Conservation (phyloP, 805 yeast species). For the Kodamaea neixiangensis region DNA sequence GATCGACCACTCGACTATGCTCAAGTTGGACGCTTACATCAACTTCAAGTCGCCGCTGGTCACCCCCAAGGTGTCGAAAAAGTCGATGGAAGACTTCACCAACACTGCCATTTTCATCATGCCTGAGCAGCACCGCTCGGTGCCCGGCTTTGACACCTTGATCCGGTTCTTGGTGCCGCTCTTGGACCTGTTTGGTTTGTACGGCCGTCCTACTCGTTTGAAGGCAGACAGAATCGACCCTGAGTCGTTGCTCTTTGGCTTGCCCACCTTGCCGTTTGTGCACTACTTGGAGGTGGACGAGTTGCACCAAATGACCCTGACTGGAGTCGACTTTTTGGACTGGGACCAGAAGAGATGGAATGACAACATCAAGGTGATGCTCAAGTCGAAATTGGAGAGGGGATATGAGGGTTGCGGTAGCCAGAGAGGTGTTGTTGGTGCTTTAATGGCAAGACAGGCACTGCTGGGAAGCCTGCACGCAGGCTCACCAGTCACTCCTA, state of each 20-base stretch:
- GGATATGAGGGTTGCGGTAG: conserved; percentile 82
- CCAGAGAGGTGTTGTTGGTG: conserved; percentile 49
- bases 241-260: conserved; percentile 43
- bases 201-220: conserved; percentile 46
- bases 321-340: conserved; percentile 26
- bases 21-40: conserved; percentile 85
- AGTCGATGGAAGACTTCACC: conserved; percentile 34
- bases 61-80: conserved; percentile 35
- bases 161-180: conserved; percentile 45
- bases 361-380: conserved; percentile 28
- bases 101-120: conserved; percentile 44
- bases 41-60: conserved; percentile 48
- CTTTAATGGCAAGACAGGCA: conserved; percentile 8
- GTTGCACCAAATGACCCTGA: conserved; percentile 22
- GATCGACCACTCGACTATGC: conserved; percentile 84
- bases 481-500: conserved; percentile 5
- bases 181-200: conserved; percentile 44
- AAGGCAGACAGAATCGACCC: conserved; percentile 45
- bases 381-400: conserved; percentile 37
- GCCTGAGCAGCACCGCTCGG: conserved; percentile 48
- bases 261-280: conserved; percentile 47
- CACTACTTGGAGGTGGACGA: conserved; percentile 43
- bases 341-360: conserved; percentile 44
- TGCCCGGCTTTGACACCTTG: conserved; percentile 52
- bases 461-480: conserved; percentile 8